Base-by-base conservation (phyloP, 306 rosid genomes). In the Rosa persica region DNA sequence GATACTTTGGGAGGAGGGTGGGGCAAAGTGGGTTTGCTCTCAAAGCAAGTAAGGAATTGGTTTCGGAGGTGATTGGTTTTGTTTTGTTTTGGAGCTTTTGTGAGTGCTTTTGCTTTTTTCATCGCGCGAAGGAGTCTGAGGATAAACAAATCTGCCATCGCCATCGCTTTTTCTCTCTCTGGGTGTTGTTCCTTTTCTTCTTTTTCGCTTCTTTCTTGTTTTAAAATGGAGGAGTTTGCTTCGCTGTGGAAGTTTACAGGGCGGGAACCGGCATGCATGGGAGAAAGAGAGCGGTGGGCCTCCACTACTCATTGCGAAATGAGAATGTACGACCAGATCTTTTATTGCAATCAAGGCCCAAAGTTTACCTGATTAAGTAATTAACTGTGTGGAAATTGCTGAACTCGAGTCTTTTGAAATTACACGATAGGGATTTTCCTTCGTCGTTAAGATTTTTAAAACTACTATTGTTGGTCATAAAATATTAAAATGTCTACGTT, bases 1-100 rank as follows among this genome's bases (percentile, higher is more conserved):
- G 88, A 88, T 89, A 84, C 97, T 91, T 91, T 87, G 96, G 89
- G 88, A 84, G 90, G 27, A 88, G 65, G 66, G 89, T 82, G 79
- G 86, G 88, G 83, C 80, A 88, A 85, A 65, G 71, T 72, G 78
- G 89, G 85, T 71, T 90, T 88, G 91, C 91, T 86, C 91, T 7
- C 80, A 60, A 72, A 57, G 78, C 83, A 93, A 88, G 97, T 84
- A 87, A 86, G 81, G 92, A 84, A 90, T 81, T 75, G 75, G 81
- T 47, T 66, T 20, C 17, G 39, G 3, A 61, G 69, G 58, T 66
- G 11, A 40, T 69, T 43, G 6, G 54, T 43, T 27, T 73, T 42
- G 67, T 71, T 40, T 43, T 48, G 80, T 44, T 65, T 17, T 47
- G 39, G 64, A 25, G 46, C 47, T 76, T 62, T 44, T 70, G 70